Evolutionary conservation across 2,329 filamentous ascomycete genomes (phyloP), one percentile per base, ranked within the genome.

Genomic region (Colletotrichum melonis): DNA sequence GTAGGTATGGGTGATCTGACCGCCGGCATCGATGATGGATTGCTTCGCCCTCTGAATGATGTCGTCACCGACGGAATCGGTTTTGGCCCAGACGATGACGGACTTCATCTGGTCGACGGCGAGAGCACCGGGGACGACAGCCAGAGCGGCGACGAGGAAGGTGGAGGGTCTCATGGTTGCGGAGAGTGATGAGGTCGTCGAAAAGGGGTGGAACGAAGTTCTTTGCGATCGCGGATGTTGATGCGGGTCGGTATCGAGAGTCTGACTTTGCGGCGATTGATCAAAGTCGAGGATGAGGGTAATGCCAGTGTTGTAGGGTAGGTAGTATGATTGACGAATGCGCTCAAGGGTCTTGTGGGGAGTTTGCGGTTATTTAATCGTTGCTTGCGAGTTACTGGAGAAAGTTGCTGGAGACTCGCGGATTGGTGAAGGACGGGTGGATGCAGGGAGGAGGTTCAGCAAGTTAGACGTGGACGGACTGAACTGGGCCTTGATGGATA

Each of bases 1-100:
- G 82, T 94, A 97, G 79, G 92, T 89, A 84, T 97, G 94, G 26
- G 93, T 97, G 77, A 98, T 94, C 63, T 89, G 83, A 52, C 94
- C 94, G 63, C 94, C 94, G 52, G 91, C 92, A 58, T 91, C 86
- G 65, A 87, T 83, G 78, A 98, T 92, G 2, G 90, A 89, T 55
- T 92, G 83, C 86, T 93, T 97, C 57, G 94, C 95, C 69, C 93
- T 83, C 26, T 91, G 85, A 38, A 98, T 82, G 46, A 97, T 85
- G 46, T 86, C 87, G 75, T 92, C 85, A 24, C 94, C 92, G 3
- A 84, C 77, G 16, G 91, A 93, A 60, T 90, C 87, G 64, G 91
- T 86, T 28, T 93, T 91, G 80, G 95, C 98, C 79, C 89, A 94
- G 78, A 98, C 88, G 77, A 98, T 92, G 75, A 97, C 91, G 46